A percentile compares a stretch with the other conserved stretches of the same genome.
Conservation (phyloP, 495 filamentous ascomycete genomes). For the Cladorrhinum samala region DNA sequence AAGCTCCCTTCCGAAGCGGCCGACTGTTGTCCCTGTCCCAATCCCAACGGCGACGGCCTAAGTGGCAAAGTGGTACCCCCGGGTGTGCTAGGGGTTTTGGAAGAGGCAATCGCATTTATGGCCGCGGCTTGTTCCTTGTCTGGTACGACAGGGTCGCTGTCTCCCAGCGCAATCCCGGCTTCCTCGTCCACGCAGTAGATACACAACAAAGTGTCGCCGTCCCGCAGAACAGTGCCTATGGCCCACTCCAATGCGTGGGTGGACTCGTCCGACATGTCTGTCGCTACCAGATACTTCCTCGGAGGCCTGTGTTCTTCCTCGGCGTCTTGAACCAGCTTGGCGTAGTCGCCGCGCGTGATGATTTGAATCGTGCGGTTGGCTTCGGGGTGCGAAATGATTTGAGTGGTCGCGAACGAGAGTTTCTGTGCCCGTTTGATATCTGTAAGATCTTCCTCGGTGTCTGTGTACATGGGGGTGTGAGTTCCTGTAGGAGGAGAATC, state of each 20-base stretch:
- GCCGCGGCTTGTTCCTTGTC: slow-evolving; percentile 62
- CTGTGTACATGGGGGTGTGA: slow-evolving; percentile 76
- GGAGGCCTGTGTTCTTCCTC: slow-evolving; percentile 69
- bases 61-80: slow-evolving; percentile 20
- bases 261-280: slow-evolving; percentile 87
- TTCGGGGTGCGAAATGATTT: slow-evolving; percentile 67
- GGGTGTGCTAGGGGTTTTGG: slow-evolving; percentile 23
- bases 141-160: slow-evolving; percentile 26
- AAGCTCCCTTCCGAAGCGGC: slow-evolving; percentile 20
- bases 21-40: slow-evolving; percentile 12
- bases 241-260: slow-evolving; percentile 95
- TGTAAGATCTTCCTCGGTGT: slow-evolving; percentile 74
- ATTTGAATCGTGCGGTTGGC: slow-evolving; percentile 76
- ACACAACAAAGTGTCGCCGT: slow-evolving; percentile 88
- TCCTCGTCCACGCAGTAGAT: slow-evolving; percentile 92
- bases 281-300: slow-evolving; percentile 86
- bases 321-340: slow-evolving; percentile 62
- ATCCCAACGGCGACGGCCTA: slow-evolving; percentile 10
- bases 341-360: slow-evolving; percentile 81
- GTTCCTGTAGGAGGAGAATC: slow-evolving; percentile 58
- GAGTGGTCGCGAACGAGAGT: slow-evolving; percentile 70
- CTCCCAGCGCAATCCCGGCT: slow-evolving; percentile 43
- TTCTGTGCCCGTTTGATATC: slow-evolving; percentile 84
- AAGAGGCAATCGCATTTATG: slow-evolving; percentile 36
- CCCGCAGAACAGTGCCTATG: slow-evolving; percentile 88